These are phyloP conservation scores for Leucosporidium scottii DNA, from an alignment of 768 basidiomycete species.

Conservation along the genomic window DNA sequence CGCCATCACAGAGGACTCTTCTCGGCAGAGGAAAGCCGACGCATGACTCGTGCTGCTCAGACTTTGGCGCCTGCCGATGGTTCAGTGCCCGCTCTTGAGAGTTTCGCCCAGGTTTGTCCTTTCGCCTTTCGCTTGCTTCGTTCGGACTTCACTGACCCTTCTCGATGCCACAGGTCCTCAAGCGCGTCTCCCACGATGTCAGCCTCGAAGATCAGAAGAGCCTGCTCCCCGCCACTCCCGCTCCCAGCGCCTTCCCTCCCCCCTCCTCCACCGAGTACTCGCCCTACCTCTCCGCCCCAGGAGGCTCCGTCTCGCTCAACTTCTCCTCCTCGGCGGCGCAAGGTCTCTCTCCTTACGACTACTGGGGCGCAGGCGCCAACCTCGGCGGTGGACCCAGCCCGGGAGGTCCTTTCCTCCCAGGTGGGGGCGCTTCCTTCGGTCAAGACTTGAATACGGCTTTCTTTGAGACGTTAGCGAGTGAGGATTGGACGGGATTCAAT, in stretches of 20 bases:
- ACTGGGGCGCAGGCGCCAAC: background rate
- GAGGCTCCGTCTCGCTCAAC: background rate
- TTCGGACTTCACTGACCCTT: background rate
- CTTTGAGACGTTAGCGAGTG: slow-evolving; percentile 11
- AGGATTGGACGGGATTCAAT: slow-evolving; percentile 20
- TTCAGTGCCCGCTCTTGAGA: slow-evolving; percentile 1
- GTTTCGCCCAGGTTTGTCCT: slow-evolving; percentile 20
- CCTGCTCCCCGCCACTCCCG: background rate
- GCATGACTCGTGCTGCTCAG: slow-evolving; percentile 18
- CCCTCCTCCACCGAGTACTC: background rate
- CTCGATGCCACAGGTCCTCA: slow-evolving; percentile 15
- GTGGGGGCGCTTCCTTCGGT: background rate
- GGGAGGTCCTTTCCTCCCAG: too few relatives aligned
- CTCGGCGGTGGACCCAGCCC: background rate
- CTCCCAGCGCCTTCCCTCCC: background rate
- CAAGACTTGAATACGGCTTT: slow-evolving; percentile 10
- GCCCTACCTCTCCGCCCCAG: background rate
- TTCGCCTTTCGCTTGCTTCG: background rate
- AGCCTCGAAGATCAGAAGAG: background rate
- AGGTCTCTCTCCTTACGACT: background rate
- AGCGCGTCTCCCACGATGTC: slow-evolving; percentile 22
- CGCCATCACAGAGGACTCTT: slow-evolving; percentile 7
- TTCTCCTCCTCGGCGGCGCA: too few relatives aligned
- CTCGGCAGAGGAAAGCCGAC: slow-evolving; percentile 17
- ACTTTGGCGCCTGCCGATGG: slow-evolving; percentile 6